Evolutionary conservation across 768 basidiomycete species (phyloP).

Genomic region (Amanita brunnescens): DNA sequence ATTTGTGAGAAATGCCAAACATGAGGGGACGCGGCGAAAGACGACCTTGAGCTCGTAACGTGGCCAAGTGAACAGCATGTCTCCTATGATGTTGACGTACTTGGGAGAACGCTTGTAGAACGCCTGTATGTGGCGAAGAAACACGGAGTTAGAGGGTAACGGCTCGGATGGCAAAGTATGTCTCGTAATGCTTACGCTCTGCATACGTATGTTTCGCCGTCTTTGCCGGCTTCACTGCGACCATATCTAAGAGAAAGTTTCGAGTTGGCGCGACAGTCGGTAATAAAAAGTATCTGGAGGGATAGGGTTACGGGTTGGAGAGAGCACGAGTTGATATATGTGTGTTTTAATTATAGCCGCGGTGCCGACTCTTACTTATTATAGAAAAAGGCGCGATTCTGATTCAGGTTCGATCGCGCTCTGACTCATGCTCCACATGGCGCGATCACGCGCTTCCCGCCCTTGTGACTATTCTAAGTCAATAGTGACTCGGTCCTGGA

Average conservation of each 20-base stretch:
- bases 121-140: slow-evolving; percentile 23
- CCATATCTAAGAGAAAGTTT: slow-evolving; percentile 9
- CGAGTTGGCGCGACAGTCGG: not conserved
- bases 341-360: slow-evolving; percentile 3
- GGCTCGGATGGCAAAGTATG: not conserved
- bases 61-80: slow-evolving; percentile 35
- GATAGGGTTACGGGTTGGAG: not conserved
- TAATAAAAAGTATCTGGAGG: not conserved
- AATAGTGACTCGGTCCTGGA: not conserved
- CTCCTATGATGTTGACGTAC: slow-evolving; percentile 37
- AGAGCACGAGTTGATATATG: not conserved
- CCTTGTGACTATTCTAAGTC: too few relatives aligned
- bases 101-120: slow-evolving; percentile 36
- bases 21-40: not conserved
- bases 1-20: not conserved
- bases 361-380: slow-evolving; percentile 1
- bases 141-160: not conserved
- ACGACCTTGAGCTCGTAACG: slow-evolving; percentile 37
- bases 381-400: not conserved
- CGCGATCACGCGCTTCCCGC: not conserved
- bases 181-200: slow-evolving; percentile 14
- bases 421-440: not conserved
- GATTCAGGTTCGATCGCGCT: slow-evolving; percentile 1
- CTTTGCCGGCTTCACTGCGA: slow-evolving; percentile 10
- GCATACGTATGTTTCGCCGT: slow-evolving; percentile 14